Evolutionary conservation across 2,329 filamentous ascomycete species (phyloP).

Genomic region (Monosporascus sp.): DNA sequence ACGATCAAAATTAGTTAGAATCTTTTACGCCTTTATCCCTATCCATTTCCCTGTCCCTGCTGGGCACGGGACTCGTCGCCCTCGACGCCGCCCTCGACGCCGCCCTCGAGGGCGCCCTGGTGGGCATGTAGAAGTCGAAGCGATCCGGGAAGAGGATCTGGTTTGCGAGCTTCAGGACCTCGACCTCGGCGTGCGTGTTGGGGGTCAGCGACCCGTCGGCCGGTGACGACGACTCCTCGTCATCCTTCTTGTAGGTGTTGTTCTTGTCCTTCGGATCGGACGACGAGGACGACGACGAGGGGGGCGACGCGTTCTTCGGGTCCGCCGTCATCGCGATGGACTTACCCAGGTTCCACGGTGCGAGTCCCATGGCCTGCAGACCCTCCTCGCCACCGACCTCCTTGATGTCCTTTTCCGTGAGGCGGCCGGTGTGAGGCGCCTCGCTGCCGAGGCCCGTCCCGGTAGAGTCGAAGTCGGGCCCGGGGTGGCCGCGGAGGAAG

Average conservation of each 20-base stretch:
- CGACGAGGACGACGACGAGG: conserved; percentile 4
- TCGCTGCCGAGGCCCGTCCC: conserved; percentile 46
- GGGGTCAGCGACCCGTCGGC: conserved; percentile 2
- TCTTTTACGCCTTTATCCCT: background rate
- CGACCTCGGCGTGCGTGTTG: conserved; percentile 38
- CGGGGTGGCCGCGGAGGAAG: conserved; percentile 48
- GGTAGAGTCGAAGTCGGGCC: conserved; percentile 50
- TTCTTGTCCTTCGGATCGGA: conserved; percentile 12
- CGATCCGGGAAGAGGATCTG: conserved; percentile 51
- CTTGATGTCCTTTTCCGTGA: conserved; percentile 46
- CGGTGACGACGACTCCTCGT: conserved; percentile 17
- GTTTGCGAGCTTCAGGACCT: conserved; percentile 49
- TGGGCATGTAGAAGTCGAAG: conserved; percentile 43
- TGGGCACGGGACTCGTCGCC: background rate
- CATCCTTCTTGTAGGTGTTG: conserved; percentile 13
- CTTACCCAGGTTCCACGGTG: conserved; percentile 40
- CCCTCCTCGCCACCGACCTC: conserved; percentile 44
- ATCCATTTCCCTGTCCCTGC: conserved; percentile 2
- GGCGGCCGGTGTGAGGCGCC: conserved; percentile 41
- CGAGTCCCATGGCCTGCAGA: conserved; percentile 53
- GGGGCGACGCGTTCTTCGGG: conserved; percentile 21
- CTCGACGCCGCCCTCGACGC: background rate
- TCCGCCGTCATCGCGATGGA: conserved; percentile 11
- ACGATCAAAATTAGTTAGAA: too few species aligned
- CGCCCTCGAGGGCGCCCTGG: conserved; percentile 13